Conservation (phyloP, 495 filamentous ascomycete genomes). For the Aspergillus olivimuriae region DNA sequence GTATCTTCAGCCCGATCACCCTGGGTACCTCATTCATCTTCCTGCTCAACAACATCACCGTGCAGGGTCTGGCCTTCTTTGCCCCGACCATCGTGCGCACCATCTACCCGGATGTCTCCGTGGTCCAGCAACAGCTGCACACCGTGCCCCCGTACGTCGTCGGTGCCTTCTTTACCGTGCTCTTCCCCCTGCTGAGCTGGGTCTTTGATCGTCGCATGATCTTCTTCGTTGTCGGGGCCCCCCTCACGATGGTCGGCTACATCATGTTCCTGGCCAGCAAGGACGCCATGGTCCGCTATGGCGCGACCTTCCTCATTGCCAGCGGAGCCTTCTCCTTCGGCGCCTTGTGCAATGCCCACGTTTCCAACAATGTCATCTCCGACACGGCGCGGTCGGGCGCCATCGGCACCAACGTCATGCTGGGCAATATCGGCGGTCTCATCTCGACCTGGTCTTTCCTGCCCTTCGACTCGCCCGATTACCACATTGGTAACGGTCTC, state of each 20-base stretch:
- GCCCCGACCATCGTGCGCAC: constrained; percentile 62
- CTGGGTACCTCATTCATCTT: constrained; percentile 43
- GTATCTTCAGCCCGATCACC: constrained; percentile 47
- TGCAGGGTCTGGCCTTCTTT: constrained; percentile 60
- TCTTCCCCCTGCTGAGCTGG: constrained; percentile 57
- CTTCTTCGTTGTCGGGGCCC: constrained; percentile 40
- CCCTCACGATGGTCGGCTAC: constrained; percentile 61
- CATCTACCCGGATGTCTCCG: constrained; percentile 49
- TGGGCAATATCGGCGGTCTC: constrained; percentile 66
- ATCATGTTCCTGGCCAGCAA: constrained; percentile 61
- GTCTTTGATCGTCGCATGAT: constrained; percentile 44
- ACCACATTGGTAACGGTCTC: constrained; percentile 66
- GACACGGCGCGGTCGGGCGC: constrained; percentile 62
- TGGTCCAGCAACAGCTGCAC: constrained; percentile 55
- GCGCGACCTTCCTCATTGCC: constrained; percentile 64
- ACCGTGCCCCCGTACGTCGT: constrained; percentile 69
- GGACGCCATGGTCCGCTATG: constrained; percentile 52
- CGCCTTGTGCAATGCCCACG: constrained; percentile 58
- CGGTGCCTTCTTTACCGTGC: constrained; percentile 59
- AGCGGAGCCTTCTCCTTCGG: constrained; percentile 51
- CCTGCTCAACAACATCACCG: constrained; percentile 50
- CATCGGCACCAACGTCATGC: constrained; percentile 63
- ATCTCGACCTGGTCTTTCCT: constrained; percentile 68
- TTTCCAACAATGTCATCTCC: constrained; percentile 62
- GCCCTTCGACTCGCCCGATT: constrained; percentile 57